Base-by-base conservation (phyloP, 140 eudicot species). In the Oenanthe javanica region DNA sequence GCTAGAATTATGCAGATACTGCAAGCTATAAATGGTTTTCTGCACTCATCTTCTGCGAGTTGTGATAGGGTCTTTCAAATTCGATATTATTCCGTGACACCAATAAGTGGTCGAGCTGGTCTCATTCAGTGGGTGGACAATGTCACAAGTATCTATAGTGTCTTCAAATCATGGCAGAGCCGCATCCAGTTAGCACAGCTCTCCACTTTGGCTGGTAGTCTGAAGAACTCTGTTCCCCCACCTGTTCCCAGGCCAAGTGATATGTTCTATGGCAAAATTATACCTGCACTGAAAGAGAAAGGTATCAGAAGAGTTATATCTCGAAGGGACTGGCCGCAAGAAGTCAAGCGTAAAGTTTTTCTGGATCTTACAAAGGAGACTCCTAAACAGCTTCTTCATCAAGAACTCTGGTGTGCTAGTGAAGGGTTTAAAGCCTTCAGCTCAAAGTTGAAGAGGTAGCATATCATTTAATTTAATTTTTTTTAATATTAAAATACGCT, bases 381-480 rank as follows among this genome's bases (percentile, higher is more conserved):
- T 66, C 99, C 99, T 80, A 96, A 87, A 82, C 92, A 96, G 72
- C 96, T 96, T 90, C 98, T 96, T 75, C 94, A 93, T 81, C 96
- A 93, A 81, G 99, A 96, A 84, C 90, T 96, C 16, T 96, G 99
- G 99, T 96, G 99, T 89, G 97, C 97, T 74, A 92, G 99, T 89
- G 97, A 92, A 83, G 96, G 97, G 79, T 96, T 96, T 79, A 96
- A 88, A 85, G 97, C 98, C 85, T 93, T 91, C 85, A 91, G 93
- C 84, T 88, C 94, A 72, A 96, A 93, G 83, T 78, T 85, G 82
- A 93, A 89, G 81, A 93, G 99, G 99, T 96, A 55, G 19, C 54
- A 54, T 69, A 31, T 72, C 6, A 38, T 74, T 14, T 57, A 47
- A 49, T 72, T 80, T 42, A 0, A 0, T 42, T 46, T 19, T 42